These are phyloP conservation scores for Trichoderma asperelloides DNA, from an alignment of 495 filamentous ascomycete genomes.

Conservation along the genomic window DNA sequence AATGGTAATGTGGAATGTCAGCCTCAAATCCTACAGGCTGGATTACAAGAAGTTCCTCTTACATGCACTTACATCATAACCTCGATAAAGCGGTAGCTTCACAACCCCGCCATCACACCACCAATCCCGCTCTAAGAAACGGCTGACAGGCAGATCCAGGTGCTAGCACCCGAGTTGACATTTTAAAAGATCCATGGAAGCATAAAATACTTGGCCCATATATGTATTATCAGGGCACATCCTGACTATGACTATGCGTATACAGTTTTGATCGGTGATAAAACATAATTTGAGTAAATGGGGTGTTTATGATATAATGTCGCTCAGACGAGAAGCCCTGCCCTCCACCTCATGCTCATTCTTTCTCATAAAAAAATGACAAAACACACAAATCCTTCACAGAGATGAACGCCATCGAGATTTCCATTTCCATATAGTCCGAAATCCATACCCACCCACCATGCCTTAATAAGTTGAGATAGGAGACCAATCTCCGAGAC, in stretches of 20 bases:
- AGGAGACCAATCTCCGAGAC: background rate
- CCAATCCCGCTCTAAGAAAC: background rate
- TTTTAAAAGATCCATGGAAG: background rate
- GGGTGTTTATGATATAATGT: background rate
- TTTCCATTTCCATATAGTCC: background rate
- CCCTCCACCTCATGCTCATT: background rate
- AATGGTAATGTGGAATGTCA: background rate
- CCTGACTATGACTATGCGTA: background rate
- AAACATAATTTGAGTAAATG: background rate
- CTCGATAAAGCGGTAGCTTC: slow-evolving; percentile 7
- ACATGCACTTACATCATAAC: background rate
- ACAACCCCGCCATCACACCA: slow-evolving; percentile 6
- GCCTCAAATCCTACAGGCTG: background rate
- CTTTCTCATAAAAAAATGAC: background rate
- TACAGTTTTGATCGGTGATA: background rate
- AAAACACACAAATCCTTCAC: background rate
- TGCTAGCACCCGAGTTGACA: background rate
- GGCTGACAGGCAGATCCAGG: background rate
- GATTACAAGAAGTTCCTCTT: background rate
- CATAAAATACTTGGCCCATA: background rate
- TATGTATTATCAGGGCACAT: background rate
- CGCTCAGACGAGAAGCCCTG: background rate
- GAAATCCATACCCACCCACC: background rate
- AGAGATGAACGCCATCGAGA: background rate
- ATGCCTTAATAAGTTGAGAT: background rate